Evolutionary conservation across 768 basidiomycete species (phyloP).

Genomic region (Dioszegia hungarica): DNA sequence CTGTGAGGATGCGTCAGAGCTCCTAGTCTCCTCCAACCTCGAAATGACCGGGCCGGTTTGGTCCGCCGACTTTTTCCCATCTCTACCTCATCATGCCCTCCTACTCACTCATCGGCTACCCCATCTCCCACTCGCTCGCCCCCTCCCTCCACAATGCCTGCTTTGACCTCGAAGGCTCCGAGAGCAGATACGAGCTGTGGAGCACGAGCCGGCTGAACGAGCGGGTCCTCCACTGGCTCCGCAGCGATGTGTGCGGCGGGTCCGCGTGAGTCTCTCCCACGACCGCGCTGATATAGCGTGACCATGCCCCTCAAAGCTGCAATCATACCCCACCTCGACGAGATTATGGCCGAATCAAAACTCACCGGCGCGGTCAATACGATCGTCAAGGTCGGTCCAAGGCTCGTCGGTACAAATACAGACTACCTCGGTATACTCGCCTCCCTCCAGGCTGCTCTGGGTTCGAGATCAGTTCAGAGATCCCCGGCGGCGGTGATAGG

Average conservation of each 20-base stretch:
- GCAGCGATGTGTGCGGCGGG: background rate
- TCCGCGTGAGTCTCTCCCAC: background rate
- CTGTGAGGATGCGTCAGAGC: too few relatives aligned
- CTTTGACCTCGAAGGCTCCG: background rate
- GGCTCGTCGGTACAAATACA: constrained; percentile 8
- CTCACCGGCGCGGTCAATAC: constrained; percentile 10
- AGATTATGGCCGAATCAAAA: background rate
- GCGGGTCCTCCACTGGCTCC: background rate
- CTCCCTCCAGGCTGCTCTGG: background rate
- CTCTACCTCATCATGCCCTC: background rate
- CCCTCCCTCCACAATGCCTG: background rate
- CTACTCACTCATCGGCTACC: constrained; percentile 1
- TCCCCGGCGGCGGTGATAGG: constrained; percentile 3
- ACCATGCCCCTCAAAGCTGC: constrained; percentile 7
- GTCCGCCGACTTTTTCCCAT: too few relatives aligned
- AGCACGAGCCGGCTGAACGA: background rate
- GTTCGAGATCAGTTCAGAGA: background rate
- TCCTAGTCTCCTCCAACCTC: too few relatives aligned
- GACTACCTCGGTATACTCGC: constrained; percentile 2
- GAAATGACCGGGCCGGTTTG: too few relatives aligned
- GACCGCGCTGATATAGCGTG: background rate
- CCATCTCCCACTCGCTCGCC: constrained; percentile 2
- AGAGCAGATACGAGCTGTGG: constrained; percentile 1
- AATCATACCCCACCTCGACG: constrained; percentile 2
- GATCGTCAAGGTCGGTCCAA: constrained; percentile 1